phyloP scores from a whole-genome alignment of 2,329 filamentous ascomycete species.

The Elsinoe australis region DNA sequence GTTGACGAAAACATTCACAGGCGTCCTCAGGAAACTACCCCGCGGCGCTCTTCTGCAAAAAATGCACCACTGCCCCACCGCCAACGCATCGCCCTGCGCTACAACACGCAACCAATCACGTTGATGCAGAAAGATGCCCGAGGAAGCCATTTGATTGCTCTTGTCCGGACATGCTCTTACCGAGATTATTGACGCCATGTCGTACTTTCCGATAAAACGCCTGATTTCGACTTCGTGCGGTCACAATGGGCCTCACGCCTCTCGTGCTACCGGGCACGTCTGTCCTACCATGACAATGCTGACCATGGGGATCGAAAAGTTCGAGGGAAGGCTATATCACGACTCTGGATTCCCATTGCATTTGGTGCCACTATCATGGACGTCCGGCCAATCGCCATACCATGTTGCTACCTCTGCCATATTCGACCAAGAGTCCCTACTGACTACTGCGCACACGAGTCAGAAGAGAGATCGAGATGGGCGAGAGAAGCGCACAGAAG shows the following conservation, averaged over 20 bases:
- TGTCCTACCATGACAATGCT: slow-evolving; percentile 10
- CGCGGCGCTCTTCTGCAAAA: neutral
- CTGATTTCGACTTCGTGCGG: neutral
- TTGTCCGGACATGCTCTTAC: neutral
- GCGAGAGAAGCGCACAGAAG: too few relatives aligned
- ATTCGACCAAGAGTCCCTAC: too few relatives aligned
- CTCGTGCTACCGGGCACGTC: slow-evolving; percentile 9
- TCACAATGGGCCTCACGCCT: slow-evolving; percentile 2
- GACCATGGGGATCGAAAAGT: neutral
- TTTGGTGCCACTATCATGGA: too few relatives aligned
- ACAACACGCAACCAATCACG: slow-evolving; percentile 2
- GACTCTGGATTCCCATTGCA: too few relatives aligned
- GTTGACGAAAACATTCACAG: slow-evolving; percentile 1
- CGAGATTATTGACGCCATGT: neutral
- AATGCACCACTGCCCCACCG: slow-evolving; percentile 14
- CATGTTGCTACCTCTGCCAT: too few relatives aligned
- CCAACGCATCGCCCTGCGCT: slow-evolving; percentile 13
- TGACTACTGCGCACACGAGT: too few relatives aligned
- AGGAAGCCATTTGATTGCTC: slow-evolving; percentile 8
- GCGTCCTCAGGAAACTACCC: neutral
- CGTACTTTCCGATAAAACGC: neutral
- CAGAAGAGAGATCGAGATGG: too few relatives aligned
- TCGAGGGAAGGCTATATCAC: slow-evolving; percentile 2
- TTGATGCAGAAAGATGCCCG: neutral
- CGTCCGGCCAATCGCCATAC: neutral